These are phyloP conservation scores for Fragaria vesca DNA, from an alignment of 306 rosid species.

Conservation along the genomic window DNA sequence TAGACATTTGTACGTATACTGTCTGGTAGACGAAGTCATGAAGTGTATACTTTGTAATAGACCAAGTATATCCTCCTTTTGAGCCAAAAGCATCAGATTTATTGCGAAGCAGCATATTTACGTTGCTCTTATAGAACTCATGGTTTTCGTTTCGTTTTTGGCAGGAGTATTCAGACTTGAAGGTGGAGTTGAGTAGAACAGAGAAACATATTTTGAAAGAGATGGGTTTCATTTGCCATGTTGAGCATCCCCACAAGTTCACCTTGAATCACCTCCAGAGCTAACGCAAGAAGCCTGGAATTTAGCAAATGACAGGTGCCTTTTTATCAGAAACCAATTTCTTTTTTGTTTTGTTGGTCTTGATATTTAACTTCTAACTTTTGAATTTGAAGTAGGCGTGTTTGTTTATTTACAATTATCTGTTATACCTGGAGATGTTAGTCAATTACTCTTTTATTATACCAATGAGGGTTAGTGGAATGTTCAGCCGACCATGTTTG, in stretches of 20 bases:
- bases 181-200: conserved; percentile 86
- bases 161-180: conserved; percentile 82
- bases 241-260: conserved; percentile 97
- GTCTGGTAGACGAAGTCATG: too few relatives aligned
- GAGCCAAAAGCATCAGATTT: background rate
- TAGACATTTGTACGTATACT: too few relatives aligned
- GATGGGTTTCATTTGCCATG: conserved; percentile 99
- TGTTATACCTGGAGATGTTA: background rate
- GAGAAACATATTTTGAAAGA: conserved; percentile 97
- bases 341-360: background rate
- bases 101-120: background rate
- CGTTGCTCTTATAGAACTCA: background rate
- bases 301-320: conserved; percentile 91
- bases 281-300: conserved; percentile 98
- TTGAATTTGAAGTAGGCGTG: background rate
- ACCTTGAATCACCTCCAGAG: conserved; percentile 77
- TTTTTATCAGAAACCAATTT: background rate
- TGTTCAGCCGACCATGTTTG: background rate
- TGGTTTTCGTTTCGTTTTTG: conserved; percentile 5
- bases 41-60: too few relatives aligned
- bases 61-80: background rate
- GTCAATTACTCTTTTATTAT: background rate
- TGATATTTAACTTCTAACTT: background rate
- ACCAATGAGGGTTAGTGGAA: background rate
- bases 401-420: background rate